Base-by-base conservation (phyloP, 805 yeast species). In the Ogataea trehalophila region DNA sequence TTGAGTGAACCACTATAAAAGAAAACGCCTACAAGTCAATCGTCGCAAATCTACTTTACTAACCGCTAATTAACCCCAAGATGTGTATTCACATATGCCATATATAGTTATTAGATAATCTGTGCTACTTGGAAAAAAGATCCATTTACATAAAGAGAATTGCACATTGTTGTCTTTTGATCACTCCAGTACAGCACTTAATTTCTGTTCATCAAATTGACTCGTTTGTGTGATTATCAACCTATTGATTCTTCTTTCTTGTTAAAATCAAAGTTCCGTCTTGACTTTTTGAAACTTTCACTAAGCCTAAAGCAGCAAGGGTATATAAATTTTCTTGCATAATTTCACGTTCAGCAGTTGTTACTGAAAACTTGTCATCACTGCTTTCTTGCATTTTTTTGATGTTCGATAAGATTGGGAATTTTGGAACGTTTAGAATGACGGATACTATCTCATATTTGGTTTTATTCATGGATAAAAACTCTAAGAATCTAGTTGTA, bases 221-320 rank as follows among this genome's bases (percentile, higher is more conserved):
- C 9, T 13, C 9, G 4, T 5, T 26, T 26, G 31, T 9, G 9
- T 26, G 8, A 26, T 8, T 26, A 9, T 4, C 31, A 26, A 26
- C 8, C 11, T 26, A 26, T 4, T 26, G 31, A 26, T 26, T 26
- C 11, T 26, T 39, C 26, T 42, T 46, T 23, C 42, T 44, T 6
- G 59, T 52, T 5, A 60, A 48, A 22, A 59, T 39, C 13, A 63
- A 31, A 37, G 54, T 44, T 2, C 60, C 62, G 44, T 57, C 54
- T 9, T 34, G 16, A 33, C 42, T 40, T 38, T 48, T 59, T 1
- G 47, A 33, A 13, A 59, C 65, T 26, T 56, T 58, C 35, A 56
- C 56, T 36, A 63, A 46, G 2, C 67, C 67, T 29, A 55, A 43
- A 6, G 50, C 41, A 1, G 64, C 67, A 37, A 63, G 37, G 13